phyloP scores from a whole-genome alignment of 2,329 filamentous ascomycete species.

The Claviceps sp. region DNA sequence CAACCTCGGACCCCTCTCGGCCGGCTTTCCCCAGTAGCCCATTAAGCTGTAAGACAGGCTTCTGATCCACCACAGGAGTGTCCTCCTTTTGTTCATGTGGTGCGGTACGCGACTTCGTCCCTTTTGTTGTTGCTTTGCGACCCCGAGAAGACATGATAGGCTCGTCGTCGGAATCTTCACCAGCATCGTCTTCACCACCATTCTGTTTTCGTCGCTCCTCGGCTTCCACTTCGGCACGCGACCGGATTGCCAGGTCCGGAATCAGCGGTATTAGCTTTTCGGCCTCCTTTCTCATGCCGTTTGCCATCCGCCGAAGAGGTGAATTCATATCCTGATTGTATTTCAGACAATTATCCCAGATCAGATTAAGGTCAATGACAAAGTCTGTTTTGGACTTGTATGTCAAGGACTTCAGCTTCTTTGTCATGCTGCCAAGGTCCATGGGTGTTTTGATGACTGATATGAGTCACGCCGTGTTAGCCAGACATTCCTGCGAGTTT shows the following conservation, averaged over 20 bases:
- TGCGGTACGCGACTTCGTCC: constrained; percentile 63
- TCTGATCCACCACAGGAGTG: constrained; percentile 63
- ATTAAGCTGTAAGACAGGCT: constrained; percentile 56
- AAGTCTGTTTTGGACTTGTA: constrained; percentile 93
- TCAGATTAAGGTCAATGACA: constrained; percentile 81
- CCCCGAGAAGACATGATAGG: constrained; percentile 97
- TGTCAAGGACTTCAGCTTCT: constrained; percentile 72
- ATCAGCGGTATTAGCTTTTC: constrained; percentile 94
- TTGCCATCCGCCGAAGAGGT: constrained; percentile 79
- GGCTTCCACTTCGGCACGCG: constrained; percentile 86
- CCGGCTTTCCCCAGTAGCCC: constrained; percentile 44
- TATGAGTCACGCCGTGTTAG: constrained; percentile 7
- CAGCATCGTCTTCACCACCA: constrained; percentile 68
- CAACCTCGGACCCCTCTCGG: constrained; percentile 66
- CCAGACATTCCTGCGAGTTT: background rate
- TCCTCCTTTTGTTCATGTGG: constrained; percentile 62
- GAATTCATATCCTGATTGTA: constrained; percentile 89
- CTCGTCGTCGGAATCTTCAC: constrained; percentile 89
- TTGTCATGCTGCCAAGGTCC: constrained; percentile 96
- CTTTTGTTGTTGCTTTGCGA: constrained; percentile 67
- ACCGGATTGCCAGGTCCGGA: constrained; percentile 78
- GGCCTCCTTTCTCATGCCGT: constrained; percentile 93
- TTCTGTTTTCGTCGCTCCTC: constrained; percentile 76
- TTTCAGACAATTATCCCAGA: constrained; percentile 92
- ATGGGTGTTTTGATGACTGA: constrained; percentile 89